phyloP scores from a whole-genome alignment of 208 protist species.

The Leishmania aethiopica region DNA sequence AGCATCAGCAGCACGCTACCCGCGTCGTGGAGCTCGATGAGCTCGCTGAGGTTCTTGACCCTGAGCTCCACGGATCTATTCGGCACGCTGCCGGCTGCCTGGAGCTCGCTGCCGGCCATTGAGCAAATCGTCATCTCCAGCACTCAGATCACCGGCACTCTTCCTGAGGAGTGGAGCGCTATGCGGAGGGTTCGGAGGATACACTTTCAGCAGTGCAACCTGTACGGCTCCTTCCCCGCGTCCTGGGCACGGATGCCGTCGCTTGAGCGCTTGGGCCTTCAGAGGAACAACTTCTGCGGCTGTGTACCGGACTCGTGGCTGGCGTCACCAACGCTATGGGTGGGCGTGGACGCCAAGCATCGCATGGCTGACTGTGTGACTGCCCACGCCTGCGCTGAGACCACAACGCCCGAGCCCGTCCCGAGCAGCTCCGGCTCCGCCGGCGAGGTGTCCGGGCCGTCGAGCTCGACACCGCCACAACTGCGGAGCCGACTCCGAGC shows the following conservation, averaged over 20 bases:
- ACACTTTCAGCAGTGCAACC: neutral
- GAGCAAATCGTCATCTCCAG: neutral
- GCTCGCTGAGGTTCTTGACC: neutral
- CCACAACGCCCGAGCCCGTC: neutral
- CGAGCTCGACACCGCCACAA: neutral
- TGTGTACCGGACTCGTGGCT: neutral
- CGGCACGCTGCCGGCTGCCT: slow-evolving; percentile 8
- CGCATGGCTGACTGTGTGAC: neutral
- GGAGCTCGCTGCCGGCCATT: neutral
- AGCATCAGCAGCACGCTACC: slow-evolving; percentile 7
- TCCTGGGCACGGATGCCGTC: neutral
- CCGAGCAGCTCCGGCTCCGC: neutral
- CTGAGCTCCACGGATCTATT: neutral
- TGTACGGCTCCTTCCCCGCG: neutral
- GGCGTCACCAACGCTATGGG: too few species aligned
- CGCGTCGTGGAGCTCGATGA: neutral
- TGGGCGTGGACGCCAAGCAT: neutral
- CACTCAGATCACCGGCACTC: neutral
- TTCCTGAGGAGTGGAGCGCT: slow-evolving; percentile 4
- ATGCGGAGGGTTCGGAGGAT: neutral
- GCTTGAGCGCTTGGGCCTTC: neutral
- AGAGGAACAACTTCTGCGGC: neutral
- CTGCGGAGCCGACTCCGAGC: too few species aligned
- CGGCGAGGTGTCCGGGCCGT: too few species aligned
- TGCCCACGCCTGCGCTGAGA: neutral